Evolutionary conservation across 23 red algal genomes (phyloP).

Genomic region (Gracilaria vermiculophylla): DNA sequence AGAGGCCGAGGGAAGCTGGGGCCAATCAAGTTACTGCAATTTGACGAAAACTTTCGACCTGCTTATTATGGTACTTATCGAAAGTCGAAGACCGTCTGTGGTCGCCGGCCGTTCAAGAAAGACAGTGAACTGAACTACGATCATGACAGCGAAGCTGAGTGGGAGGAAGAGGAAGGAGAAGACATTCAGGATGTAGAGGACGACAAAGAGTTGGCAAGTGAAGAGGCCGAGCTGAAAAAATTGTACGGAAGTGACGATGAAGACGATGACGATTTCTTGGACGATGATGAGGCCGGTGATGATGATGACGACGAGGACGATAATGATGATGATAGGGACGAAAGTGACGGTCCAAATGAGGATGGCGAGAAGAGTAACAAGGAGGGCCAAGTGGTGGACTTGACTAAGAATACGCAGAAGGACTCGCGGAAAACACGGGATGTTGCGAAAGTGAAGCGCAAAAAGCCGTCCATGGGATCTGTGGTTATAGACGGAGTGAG

Average conservation of each 20-base stretch:
- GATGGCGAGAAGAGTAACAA: neutral
- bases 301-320: slow-evolving; percentile 50
- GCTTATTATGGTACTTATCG: slow-evolving; percentile 38
- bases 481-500: slow-evolving; percentile 35
- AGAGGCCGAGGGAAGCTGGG: slow-evolving; percentile 9
- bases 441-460: slow-evolving; percentile 5
- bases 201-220: slow-evolving; percentile 37
- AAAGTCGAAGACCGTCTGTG: neutral
- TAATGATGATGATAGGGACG: slow-evolving; percentile 28
- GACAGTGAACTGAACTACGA: slow-evolving; percentile 33
- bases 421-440: neutral
- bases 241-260: slow-evolving; percentile 68
- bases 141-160: slow-evolving; percentile 58
- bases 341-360: neutral
- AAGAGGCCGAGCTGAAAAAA: slow-evolving; percentile 47
- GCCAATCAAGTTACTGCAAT: slow-evolving; percentile 44
- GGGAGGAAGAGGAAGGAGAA: slow-evolving; percentile 66
- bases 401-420: neutral
- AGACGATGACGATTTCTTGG: slow-evolving; percentile 52
- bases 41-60: slow-evolving; percentile 59
- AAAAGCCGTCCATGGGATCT: neutral
- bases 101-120: slow-evolving; percentile 30
- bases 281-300: slow-evolving; percentile 33
- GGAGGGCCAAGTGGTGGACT: neutral
- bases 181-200: slow-evolving; percentile 49